A percentile compares a stretch with the other conserved stretches of the same genome.
These are phyloP conservation scores for Cercophora sp. DNA, from an alignment of 495 filamentous ascomycete species.

Conservation along the genomic window DNA sequence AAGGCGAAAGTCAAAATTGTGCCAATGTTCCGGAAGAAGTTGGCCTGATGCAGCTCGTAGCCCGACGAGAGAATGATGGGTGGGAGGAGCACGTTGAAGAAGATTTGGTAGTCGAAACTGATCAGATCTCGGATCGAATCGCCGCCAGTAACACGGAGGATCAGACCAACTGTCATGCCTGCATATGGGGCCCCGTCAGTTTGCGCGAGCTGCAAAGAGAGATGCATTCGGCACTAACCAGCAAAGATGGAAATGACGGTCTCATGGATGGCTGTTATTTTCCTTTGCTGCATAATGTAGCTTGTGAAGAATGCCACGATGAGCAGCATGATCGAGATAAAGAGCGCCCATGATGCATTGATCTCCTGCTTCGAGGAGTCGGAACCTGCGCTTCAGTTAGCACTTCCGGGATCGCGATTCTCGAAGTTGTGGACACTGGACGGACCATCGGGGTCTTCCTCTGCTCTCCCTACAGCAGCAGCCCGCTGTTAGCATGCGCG, in stretches of 20 bases:
- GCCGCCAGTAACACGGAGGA: constrained; percentile 73
- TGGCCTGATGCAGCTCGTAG: constrained; percentile 95
- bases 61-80: constrained; percentile 96
- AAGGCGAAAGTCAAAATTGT: constrained; percentile 99
- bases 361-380: constrained; percentile 71
- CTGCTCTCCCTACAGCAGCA: constrained; percentile 43
- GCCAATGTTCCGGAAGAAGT: constrained; percentile 98
- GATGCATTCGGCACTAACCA: constrained; percentile 49
- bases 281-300: constrained; percentile 91
- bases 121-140: constrained; percentile 82
- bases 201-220: neutral
- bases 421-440: neutral
- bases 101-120: constrained; percentile 97
- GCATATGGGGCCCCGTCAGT: constrained; percentile 6
- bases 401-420: neutral
- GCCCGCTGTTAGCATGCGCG: neutral
- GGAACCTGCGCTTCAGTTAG: neutral
- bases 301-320: constrained; percentile 94
- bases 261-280: constrained; percentile 95
- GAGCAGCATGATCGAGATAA: constrained; percentile 89
- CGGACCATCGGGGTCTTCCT: constrained; percentile 50
- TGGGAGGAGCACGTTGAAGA: constrained; percentile 96
- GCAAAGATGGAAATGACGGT: constrained; percentile 98
- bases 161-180: constrained; percentile 95
- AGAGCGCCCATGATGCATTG: constrained; percentile 91